These are phyloP conservation scores for Geopyxis carbonaria DNA, from an alignment of 495 filamentous ascomycete species.

Conservation along the genomic window DNA sequence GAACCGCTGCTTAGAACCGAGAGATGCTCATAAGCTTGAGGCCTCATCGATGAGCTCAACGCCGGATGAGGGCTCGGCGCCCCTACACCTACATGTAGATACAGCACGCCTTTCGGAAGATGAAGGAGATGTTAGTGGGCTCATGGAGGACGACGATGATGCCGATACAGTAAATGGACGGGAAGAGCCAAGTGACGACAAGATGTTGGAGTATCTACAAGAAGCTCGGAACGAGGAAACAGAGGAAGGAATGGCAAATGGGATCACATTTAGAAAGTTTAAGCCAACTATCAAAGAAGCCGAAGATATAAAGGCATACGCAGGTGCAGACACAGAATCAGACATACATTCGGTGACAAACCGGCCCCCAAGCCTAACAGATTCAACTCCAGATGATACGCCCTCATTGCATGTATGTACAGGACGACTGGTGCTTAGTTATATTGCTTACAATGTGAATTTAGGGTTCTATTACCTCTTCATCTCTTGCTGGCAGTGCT, in stretches of 20 bases:
- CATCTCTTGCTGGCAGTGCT: constrained; percentile 54
- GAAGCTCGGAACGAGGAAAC: constrained; percentile 19
- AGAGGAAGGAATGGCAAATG: constrained; percentile 6
- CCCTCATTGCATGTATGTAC: constrained; percentile 65
- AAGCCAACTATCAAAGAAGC: constrained; percentile 9
- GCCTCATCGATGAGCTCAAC: constrained; percentile 26
- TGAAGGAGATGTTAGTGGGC: constrained; percentile 6
- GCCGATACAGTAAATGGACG: background rate
- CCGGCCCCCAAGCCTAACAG: constrained; percentile 25
- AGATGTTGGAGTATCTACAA: constrained; percentile 23
- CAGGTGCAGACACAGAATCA: constrained; percentile 13
- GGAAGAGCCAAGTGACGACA: constrained; percentile 1
- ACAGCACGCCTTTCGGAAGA: background rate
- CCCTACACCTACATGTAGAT: constrained; percentile 17
- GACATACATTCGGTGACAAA: constrained; percentile 11
- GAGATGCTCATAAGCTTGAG: constrained; percentile 23
- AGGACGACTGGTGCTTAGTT: background rate
- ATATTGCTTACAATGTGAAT: constrained; percentile 18
- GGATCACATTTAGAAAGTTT: constrained; percentile 17
- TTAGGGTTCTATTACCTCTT: constrained; percentile 70
- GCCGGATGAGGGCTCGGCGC: constrained; percentile 21
- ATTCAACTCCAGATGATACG: constrained; percentile 57
- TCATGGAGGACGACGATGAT: constrained; percentile 4
- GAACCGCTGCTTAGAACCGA: constrained; percentile 11
- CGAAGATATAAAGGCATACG: too few species aligned